Evolutionary conservation across 108 stramenopile species (phyloP).

Genomic region (Asterionellopsis glacialis): DNA sequence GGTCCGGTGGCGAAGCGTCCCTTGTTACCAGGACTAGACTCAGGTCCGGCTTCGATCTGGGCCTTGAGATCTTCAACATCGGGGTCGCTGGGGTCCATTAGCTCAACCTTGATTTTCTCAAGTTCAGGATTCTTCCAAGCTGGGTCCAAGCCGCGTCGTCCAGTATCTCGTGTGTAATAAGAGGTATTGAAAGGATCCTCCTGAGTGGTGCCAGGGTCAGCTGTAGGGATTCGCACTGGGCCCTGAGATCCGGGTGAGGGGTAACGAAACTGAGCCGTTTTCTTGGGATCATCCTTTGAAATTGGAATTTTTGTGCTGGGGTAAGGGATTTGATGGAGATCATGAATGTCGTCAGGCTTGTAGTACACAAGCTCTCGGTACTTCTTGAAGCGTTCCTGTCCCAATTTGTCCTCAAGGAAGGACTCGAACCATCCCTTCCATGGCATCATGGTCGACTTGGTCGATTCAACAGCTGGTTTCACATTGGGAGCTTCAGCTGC

Average conservation of each 20-base stretch:
- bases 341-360: slow-evolving; percentile 56
- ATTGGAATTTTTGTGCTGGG: slow-evolving; percentile 43
- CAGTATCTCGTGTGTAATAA: slow-evolving; percentile 83
- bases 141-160: slow-evolving; percentile 58
- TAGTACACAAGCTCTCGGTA: slow-evolving; percentile 51
- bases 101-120: slow-evolving; percentile 59
- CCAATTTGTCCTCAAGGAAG: slow-evolving; percentile 56
- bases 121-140: slow-evolving; percentile 48
- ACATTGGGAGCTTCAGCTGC: slow-evolving; percentile 42
- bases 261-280: slow-evolving; percentile 55
- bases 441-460: slow-evolving; percentile 76
- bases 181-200: slow-evolving; percentile 79
- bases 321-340: slow-evolving; percentile 55
- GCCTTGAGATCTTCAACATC: slow-evolving; percentile 63
- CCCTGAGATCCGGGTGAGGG: slow-evolving; percentile 82
- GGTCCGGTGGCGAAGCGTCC: slow-evolving; percentile 81
- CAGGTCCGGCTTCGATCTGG: slow-evolving; percentile 56
- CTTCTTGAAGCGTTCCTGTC: slow-evolving; percentile 41
- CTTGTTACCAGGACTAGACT: slow-evolving; percentile 71
- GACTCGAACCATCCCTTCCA: slow-evolving; percentile 82
- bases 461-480: slow-evolving; percentile 31
- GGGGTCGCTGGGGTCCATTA: slow-evolving; percentile 62
- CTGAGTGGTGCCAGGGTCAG: slow-evolving; percentile 34
- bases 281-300: slow-evolving; percentile 41
- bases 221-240: slow-evolving; percentile 41